These are phyloP conservation scores for Blastobotrys niveus DNA, from an alignment of 1,139 yeast genomes.

Conservation along the genomic window DNA sequence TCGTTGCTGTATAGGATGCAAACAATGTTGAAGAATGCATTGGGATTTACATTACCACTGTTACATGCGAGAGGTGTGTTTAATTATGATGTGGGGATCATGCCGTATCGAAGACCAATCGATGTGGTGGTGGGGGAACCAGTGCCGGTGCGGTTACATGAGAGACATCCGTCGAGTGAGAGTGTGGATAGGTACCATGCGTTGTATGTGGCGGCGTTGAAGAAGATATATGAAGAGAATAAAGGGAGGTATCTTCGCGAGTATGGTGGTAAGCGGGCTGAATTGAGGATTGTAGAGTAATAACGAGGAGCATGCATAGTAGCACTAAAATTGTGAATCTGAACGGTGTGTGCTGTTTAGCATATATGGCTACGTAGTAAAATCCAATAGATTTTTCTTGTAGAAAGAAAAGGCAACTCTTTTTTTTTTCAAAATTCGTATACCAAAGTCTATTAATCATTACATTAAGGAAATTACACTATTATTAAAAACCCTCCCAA, in stretches of 20 bases:
- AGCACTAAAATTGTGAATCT: not conserved
- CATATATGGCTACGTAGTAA: not conserved
- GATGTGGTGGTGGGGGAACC: conserved; percentile 74
- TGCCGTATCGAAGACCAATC: conserved; percentile 81
- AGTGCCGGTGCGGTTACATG: conserved; percentile 54
- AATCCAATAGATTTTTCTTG: too few relatives aligned
- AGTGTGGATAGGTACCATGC: conserved; percentile 67
- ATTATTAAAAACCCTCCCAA: conserved; percentile 6
- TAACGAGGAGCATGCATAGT: not conserved
- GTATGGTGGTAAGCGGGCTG: conserved; percentile 16
- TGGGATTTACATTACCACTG: conserved; percentile 84
- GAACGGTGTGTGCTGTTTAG: not conserved
- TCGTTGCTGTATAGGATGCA: conserved; percentile 57
- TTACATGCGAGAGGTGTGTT: conserved; percentile 91
- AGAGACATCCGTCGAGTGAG: conserved; percentile 39
- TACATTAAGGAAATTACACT: not conserved
- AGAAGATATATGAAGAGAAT: conserved; percentile 62
- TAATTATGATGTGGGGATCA: conserved; percentile 84
- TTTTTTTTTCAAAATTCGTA: too few relatives aligned
- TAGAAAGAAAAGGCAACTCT: too few relatives aligned
- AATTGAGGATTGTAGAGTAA: conserved; percentile 23
- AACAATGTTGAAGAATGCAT: conserved; percentile 58
- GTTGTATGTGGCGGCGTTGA: conserved; percentile 62
- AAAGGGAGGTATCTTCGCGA: conserved; percentile 44
- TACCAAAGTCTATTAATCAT: too few relatives aligned